Conservation (phyloP, 495 filamentous ascomycete species). For the Talaromyces thailandensis region DNA sequence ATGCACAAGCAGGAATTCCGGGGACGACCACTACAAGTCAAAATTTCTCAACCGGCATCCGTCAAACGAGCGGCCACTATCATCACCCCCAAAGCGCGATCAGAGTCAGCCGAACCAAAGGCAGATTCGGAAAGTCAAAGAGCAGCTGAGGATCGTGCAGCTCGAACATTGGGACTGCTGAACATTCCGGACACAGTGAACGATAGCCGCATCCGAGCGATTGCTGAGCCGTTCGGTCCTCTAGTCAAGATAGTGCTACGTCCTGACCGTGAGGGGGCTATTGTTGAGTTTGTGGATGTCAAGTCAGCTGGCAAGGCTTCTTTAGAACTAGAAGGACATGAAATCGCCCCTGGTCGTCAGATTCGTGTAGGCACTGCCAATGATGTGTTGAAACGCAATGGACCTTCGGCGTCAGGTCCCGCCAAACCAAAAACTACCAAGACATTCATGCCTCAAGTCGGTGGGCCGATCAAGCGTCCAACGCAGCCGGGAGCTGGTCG, state of each 20-base stretch:
- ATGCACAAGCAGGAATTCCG: conserved; percentile 64
- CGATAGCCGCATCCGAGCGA: conserved; percentile 48
- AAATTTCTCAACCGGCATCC: conserved; percentile 40
- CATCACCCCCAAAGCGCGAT: conserved; percentile 25
- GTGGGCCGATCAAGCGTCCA: conserved; percentile 49
- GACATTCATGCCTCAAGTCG: conserved; percentile 39
- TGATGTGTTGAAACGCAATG: conserved; percentile 49
- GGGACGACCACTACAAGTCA: conserved; percentile 62
- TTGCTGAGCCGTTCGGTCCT: conserved; percentile 50
- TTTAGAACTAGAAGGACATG: conserved; percentile 61
- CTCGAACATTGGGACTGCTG: conserved; percentile 49
- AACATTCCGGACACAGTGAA: conserved; percentile 59
- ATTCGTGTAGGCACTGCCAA: conserved; percentile 59
- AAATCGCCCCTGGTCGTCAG: conserved; percentile 54
- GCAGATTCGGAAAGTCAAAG: conserved; percentile 6
- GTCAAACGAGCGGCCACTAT: conserved; percentile 39
- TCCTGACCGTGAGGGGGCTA: conserved; percentile 77
- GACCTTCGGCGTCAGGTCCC: neutral
- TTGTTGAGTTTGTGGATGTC: conserved; percentile 69
- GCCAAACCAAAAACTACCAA: conserved; percentile 45
- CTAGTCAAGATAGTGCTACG: conserved; percentile 48
- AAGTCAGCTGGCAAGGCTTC: conserved; percentile 65
- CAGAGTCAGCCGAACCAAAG: conserved; percentile 29
- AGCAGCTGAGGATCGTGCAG: conserved; percentile 28
- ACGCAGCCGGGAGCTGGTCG: conserved; percentile 42